A percentile compares a stretch with the other conserved stretches of the same genome.
These are phyloP conservation scores for Ceratocystis cacaofunesta DNA, from an alignment of 2,329 filamentous ascomycete genomes.

Conservation along the genomic window DNA sequence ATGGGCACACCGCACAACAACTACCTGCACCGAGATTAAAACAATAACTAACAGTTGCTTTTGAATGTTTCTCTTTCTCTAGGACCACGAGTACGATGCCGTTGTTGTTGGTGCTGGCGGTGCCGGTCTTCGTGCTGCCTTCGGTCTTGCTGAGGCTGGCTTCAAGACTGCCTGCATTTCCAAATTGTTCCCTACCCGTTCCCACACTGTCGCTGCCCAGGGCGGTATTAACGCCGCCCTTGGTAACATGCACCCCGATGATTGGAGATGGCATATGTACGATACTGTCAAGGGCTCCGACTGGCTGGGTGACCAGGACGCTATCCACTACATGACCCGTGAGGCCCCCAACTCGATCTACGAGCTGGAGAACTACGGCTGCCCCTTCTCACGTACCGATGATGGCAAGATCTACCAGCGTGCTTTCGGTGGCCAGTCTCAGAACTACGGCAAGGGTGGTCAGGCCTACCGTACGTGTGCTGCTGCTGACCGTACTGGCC, in stretches of 20 bases:
- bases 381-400: slow-evolving; percentile 90
- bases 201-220: slow-evolving; percentile 68
- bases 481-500: slow-evolving; percentile 89
- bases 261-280: slow-evolving; percentile 99
- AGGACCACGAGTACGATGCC: slow-evolving; percentile 98
- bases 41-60: background rate
- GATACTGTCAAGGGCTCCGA: slow-evolving; percentile 96
- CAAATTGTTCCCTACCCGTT: slow-evolving; percentile 75
- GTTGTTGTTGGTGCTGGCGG: slow-evolving; percentile 81
- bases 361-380: slow-evolving; percentile 94
- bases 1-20: too few species aligned
- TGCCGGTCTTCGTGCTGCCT: slow-evolving; percentile 66
- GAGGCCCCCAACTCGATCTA: slow-evolving; percentile 84
- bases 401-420: slow-evolving; percentile 97
- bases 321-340: slow-evolving; percentile 96
- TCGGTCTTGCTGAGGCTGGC: slow-evolving; percentile 73
- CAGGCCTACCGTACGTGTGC: slow-evolving; percentile 97
- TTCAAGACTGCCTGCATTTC: slow-evolving; percentile 83
- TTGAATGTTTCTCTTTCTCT: slow-evolving; percentile 20
- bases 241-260: slow-evolving; percentile 94
- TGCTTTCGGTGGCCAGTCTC: slow-evolving; percentile 94
- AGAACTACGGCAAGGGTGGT: slow-evolving; percentile 88
- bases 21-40: background rate
- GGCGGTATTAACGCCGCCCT: slow-evolving; percentile 80
- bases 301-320: slow-evolving; percentile 94